Conservation (phyloP, 2,329 filamentous ascomycete genomes). For the Alternaria novae-zelandiae region DNA sequence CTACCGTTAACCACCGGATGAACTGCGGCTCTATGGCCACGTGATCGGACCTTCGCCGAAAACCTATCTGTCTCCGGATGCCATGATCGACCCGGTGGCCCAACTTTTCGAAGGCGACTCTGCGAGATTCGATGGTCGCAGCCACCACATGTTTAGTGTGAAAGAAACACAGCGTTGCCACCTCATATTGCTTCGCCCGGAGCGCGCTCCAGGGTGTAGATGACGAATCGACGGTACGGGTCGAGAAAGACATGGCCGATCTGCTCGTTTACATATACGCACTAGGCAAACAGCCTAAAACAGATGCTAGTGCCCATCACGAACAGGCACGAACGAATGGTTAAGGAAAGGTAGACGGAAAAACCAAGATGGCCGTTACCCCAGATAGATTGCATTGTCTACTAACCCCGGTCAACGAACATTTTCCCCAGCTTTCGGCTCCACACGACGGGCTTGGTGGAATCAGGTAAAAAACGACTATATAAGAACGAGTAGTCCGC, state of each 20-base stretch:
- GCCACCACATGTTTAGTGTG: not conserved
- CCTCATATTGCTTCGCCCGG: not conserved
- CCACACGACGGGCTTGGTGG: not conserved
- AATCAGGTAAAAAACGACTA: not conserved
- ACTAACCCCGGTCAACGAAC: not conserved
- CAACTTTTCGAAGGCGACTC: not conserved
- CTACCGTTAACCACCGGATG: slow-evolving; percentile 4
- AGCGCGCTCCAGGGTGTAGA: not conserved
- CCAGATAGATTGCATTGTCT: not conserved
- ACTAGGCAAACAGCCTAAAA: not conserved
- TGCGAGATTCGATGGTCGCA: not conserved
- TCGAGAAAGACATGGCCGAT: not conserved
- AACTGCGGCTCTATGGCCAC: not conserved
- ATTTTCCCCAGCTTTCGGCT: not conserved
- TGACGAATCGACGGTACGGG: not conserved
- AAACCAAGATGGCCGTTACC: not conserved
- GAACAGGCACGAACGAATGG: not conserved
- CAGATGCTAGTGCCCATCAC: not conserved
- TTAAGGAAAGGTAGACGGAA: not conserved
- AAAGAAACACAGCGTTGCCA: not conserved
- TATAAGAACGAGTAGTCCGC: not conserved
- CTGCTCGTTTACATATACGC: not conserved
- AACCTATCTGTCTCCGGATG: not conserved
- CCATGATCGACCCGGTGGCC: slow-evolving; percentile 2
- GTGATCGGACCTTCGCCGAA: not conserved